Percentiles rank a stretch among this genome's conserved stretches.
These are phyloP conservation scores for Ustilago bromivora DNA, from an alignment of 1,284 basidiomycete genomes.

Conservation along the genomic window DNA sequence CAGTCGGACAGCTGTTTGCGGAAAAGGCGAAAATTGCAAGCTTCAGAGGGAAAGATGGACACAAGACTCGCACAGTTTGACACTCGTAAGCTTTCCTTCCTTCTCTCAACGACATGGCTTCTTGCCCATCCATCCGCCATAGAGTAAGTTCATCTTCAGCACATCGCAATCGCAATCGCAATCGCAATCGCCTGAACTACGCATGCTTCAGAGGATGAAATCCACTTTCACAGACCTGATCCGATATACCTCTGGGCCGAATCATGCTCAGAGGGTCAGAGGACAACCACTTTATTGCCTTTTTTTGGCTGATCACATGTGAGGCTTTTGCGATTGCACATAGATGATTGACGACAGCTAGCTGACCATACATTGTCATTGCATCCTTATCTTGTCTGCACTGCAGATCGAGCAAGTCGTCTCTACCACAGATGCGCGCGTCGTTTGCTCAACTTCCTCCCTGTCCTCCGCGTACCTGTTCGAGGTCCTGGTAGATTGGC, in stretches of 20 bases:
- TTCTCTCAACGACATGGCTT: neutral
- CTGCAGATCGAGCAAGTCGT: slow-evolving; percentile 3
- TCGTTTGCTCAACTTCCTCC: slow-evolving; percentile 9
- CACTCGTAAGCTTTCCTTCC: neutral
- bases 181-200: neutral
- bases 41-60: neutral
- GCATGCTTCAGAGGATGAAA: slow-evolving; percentile 45
- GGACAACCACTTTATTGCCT: slow-evolving; percentile 56
- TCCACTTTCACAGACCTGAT: slow-evolving; percentile 58
- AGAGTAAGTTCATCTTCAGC: neutral
- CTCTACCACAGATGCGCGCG: slow-evolving; percentile 26
- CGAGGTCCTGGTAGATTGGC: slow-evolving; percentile 46
- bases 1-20: slow-evolving; percentile 10
- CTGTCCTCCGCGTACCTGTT: slow-evolving; percentile 38
- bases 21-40: slow-evolving; percentile 3
- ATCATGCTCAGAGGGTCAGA: slow-evolving; percentile 52
- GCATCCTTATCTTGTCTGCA: slow-evolving; percentile 1
- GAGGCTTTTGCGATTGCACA: neutral
- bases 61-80: neutral
- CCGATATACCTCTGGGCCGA: slow-evolving; percentile 46
- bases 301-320: slow-evolving; percentile 47
- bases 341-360: neutral
- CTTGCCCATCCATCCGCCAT: neutral
- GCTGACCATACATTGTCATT: slow-evolving; percentile 6
- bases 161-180: neutral